phyloP scores from a whole-genome alignment of 192 early-diverging fungal genomes.

The Lobosporangium transversale region DNA sequence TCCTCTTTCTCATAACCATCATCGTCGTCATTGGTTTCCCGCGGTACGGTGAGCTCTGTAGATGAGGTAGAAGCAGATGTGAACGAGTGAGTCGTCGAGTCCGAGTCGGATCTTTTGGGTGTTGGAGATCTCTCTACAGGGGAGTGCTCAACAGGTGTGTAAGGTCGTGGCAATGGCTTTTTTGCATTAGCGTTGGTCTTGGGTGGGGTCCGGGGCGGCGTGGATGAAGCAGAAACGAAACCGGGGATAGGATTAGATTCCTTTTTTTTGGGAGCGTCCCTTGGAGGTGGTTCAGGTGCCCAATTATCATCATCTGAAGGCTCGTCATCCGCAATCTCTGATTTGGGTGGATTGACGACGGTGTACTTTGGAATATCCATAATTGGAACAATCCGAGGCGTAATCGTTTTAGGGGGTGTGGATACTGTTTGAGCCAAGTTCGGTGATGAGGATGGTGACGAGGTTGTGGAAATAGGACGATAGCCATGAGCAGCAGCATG shows the following conservation, averaged over 20 bases:
- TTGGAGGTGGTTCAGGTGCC: slow-evolving; percentile 38
- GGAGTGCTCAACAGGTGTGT: not conserved
- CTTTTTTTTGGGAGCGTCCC: slow-evolving; percentile 11
- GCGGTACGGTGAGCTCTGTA: not conserved
- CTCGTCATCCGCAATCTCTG: slow-evolving; percentile 11
- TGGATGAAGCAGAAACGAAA: not conserved
- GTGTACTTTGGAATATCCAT: slow-evolving; percentile 41
- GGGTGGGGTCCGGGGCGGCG: no score
- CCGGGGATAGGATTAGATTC: not conserved
- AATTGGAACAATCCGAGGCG: slow-evolving; percentile 40
- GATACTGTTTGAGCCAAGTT: not conserved
- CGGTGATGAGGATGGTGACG: not conserved
- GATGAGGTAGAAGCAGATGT: not conserved
- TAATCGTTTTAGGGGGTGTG: slow-evolving; percentile 30
- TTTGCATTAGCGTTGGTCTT: not conserved
- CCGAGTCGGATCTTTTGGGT: not conserved
- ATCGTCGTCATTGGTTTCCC: no score
- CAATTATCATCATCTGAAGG: slow-evolving; percentile 18
- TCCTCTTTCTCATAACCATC: not conserved
- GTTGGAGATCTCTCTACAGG: not conserved
- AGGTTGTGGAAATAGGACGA: not conserved
- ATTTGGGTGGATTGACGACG: slow-evolving; percentile 28
- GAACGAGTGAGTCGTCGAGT: not conserved
- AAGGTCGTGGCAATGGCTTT: not conserved
- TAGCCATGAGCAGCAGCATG: slow-evolving; percentile 44